phyloP scores from a whole-genome alignment of 2,329 filamentous ascomycete genomes.

The Orbilia blumenaviensis region DNA sequence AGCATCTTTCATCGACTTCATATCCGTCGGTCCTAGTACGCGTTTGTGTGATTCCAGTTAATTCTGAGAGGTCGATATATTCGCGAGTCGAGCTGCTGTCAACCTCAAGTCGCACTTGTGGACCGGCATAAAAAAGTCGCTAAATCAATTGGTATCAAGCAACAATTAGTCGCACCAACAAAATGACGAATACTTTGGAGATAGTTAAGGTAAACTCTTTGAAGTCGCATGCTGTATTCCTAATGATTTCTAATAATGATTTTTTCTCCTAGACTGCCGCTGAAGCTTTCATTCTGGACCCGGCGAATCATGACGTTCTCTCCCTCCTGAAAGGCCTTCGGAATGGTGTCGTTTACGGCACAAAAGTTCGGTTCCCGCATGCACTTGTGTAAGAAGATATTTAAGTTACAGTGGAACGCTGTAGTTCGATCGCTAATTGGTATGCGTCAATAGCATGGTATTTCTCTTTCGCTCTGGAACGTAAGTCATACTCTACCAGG shows the following conservation, averaged over 20 bases:
- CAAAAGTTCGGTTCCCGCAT: slow-evolving; percentile 97
- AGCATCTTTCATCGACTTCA: neutral
- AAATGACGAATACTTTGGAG: slow-evolving; percentile 33
- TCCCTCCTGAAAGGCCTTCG: slow-evolving; percentile 89
- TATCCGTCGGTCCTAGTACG: neutral
- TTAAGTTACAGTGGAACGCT: neutral
- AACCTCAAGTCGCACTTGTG: neutral
- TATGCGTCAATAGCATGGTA: slow-evolving; percentile 75
- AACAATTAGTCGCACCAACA: too few species aligned
- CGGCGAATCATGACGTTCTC: slow-evolving; percentile 83
- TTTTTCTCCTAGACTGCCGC: slow-evolving; percentile 68
- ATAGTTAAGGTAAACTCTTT: slow-evolving; percentile 18
- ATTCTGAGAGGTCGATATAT: neutral
- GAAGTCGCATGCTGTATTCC: neutral
- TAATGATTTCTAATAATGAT: neutral
- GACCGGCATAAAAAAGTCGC: neutral
- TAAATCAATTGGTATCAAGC: too few species aligned
- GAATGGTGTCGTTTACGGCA: slow-evolving; percentile 96
- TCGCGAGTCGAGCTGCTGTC: neutral
- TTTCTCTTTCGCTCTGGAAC: slow-evolving; percentile 93
- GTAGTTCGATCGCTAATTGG: neutral
- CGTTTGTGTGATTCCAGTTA: neutral
- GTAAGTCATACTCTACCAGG: slow-evolving; percentile 65
- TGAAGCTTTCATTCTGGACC: slow-evolving; percentile 81
- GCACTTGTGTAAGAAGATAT: slow-evolving; percentile 75